Conservation (phyloP, 1,139 yeast genomes). For the Candida gigantensis region DNA sequence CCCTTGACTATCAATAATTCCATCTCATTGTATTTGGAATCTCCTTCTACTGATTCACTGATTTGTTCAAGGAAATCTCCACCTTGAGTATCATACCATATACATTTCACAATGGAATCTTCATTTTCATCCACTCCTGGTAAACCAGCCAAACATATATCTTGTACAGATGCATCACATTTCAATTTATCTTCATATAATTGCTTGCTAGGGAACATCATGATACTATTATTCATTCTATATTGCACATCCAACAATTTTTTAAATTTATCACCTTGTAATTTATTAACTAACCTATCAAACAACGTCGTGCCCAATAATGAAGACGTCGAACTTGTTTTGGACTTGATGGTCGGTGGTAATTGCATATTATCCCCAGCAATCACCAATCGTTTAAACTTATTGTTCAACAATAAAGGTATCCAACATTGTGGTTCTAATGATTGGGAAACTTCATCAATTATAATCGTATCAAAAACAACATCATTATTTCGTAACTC, state of each 20-base stretch:
- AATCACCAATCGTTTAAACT: slow-evolving; percentile 61
- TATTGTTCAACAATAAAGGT: slow-evolving; percentile 70
- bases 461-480: slow-evolving; percentile 77
- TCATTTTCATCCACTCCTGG: slow-evolving; percentile 46
- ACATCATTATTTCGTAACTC: slow-evolving; percentile 47
- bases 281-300: slow-evolving; percentile 69
- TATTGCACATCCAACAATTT: slow-evolving; percentile 72
- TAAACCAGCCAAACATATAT: slow-evolving; percentile 56
- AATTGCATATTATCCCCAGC: slow-evolving; percentile 90
- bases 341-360: slow-evolving; percentile 68
- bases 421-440: slow-evolving; percentile 97
- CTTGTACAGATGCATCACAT: slow-evolving; percentile 63
- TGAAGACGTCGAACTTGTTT: slow-evolving; percentile 23
- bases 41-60: slow-evolving; percentile 36
- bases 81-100: slow-evolving; percentile 96
- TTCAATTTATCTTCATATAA: slow-evolving; percentile 63
- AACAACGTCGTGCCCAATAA: slow-evolving; percentile 60
- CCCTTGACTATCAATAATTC: slow-evolving; percentile 63
- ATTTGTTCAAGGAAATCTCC: slow-evolving; percentile 72
- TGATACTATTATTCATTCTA: slow-evolving; percentile 78
- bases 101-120: slow-evolving; percentile 32
- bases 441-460: slow-evolving; percentile 94
- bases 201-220: slow-evolving; percentile 73
- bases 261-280: slow-evolving; percentile 49
- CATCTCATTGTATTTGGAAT: slow-evolving; percentile 70